Base-by-base conservation (phyloP, 2,329 filamentous ascomycete species). In the Sclerotinia spermophila region DNA sequence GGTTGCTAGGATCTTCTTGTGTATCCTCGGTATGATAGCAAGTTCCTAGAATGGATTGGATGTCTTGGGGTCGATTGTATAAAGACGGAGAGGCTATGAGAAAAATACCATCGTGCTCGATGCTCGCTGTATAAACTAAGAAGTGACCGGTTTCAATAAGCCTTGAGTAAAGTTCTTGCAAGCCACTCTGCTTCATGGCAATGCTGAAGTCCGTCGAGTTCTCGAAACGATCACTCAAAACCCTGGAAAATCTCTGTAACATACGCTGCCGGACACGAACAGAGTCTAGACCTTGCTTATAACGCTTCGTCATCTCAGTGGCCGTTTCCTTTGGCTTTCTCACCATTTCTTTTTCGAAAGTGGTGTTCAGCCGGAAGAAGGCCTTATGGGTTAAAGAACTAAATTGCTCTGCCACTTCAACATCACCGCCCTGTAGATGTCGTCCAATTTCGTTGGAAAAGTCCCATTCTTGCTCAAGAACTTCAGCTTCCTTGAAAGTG, bases 321-420 rank as follows among this genome's bases (percentile, higher is more conserved):
- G 90, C 88, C 70, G 90, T 91, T 81, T 98, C 94, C 75, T 94
- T 93, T 1, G 92, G 90, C 76, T 93, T 91, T 70, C 91, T 88
- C 75, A 95, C 91, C 66, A 98, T 84, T 80, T 99, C 96, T 76
- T 90, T 90, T 80, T 98, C 96, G 76, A 98, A 99, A 27, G 96
- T 96, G 72, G 90, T 87, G 78, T 93, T 97, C 68, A 99, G 85
- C 65, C 96, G 91, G 76, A 92, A 92, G 72, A 98, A 86, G 13
- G 95, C 94, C 81, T 97, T 98, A 78, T 93, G 94, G 1, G 96
- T 98, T 73, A 99, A 85, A 38, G 93, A 93, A 80, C 91, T 96
- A 80, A 99, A 99, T 79, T 99, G 96, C 82, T 98, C 96, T 1
- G 96, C 96, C 56, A 98, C 96, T 82, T 98, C 95, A 55, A 98